Conservation (phyloP, 495 filamentous ascomycete species). For the Cetradonia linearis region DNA sequence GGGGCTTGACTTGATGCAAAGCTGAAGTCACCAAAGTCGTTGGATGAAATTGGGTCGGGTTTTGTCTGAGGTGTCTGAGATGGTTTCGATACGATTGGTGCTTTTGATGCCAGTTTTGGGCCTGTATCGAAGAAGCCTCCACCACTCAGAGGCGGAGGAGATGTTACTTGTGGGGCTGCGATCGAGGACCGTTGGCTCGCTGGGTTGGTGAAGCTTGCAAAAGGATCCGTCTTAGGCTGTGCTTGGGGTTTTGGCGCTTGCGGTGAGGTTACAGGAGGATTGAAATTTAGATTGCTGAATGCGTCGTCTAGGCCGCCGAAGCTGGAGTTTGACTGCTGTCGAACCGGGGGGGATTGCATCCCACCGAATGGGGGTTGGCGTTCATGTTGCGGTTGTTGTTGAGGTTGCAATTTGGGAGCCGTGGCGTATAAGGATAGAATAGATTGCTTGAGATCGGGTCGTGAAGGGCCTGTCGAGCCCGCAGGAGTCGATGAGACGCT, state of each 20-base stretch:
- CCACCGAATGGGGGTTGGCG: constrained; percentile 58
- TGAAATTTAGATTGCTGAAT: constrained; percentile 74
- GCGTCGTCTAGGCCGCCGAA: constrained; percentile 76
- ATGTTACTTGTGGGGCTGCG: constrained; percentile 42
- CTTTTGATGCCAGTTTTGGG: constrained; percentile 38
- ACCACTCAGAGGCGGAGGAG: constrained; percentile 45
- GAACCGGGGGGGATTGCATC: constrained; percentile 47
- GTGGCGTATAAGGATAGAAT: constrained; percentile 93
- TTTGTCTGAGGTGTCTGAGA: constrained; percentile 29
- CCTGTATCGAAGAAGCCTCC: constrained; percentile 73
- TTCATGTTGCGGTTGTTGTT: constrained; percentile 42
- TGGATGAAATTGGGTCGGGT: constrained; percentile 36
- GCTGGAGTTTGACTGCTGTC: constrained; percentile 35
- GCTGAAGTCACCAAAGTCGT: constrained; percentile 44
- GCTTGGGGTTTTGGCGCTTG: constrained; percentile 39
- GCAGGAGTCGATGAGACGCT: constrained; percentile 57
- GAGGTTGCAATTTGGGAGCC: constrained; percentile 57
- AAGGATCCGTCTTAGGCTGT: constrained; percentile 55
- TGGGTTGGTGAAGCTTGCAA: constrained; percentile 53
- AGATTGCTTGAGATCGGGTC: constrained; percentile 92
- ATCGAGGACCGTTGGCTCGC: constrained; percentile 43
- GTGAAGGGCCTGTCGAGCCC: constrained; percentile 48
- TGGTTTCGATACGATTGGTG: constrained; percentile 37
- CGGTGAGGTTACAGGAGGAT: constrained; percentile 42
- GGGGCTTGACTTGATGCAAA: constrained; percentile 38